phyloP scores from a whole-genome alignment of 345 rosid genomes.

The Pugionium cornutum region DNA sequence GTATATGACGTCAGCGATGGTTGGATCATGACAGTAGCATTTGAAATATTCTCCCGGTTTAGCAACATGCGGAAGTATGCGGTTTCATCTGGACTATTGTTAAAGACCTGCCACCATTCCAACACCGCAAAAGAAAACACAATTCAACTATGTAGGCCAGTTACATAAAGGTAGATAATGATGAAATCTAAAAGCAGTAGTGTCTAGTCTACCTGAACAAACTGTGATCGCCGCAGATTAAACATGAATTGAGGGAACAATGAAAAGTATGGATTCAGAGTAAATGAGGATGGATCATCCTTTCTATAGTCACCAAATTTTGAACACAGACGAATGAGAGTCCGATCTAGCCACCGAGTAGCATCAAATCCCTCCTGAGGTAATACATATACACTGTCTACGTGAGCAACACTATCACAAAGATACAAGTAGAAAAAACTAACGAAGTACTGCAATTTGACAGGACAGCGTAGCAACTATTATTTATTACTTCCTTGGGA shows the following conservation, averaged over 20 bases:
- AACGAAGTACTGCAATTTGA: background rate
- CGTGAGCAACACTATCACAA: slow-evolving; percentile 18
- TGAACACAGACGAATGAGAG: slow-evolving; percentile 88
- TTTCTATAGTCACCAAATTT: slow-evolving; percentile 94
- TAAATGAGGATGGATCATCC: slow-evolving; percentile 96
- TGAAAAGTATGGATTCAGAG: slow-evolving; percentile 85
- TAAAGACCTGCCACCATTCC: slow-evolving; percentile 68
- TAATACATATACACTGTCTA: slow-evolving; percentile 19
- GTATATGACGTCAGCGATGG: slow-evolving; percentile 88
- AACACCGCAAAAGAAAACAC: slow-evolving; percentile 23
- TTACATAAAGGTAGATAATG: slow-evolving; percentile 2
- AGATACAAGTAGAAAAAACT: slow-evolving; percentile 4
- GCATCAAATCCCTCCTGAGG: slow-evolving; percentile 98
- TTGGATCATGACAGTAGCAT: slow-evolving; percentile 98
- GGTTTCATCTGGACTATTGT: slow-evolving; percentile 98
- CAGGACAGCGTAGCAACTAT: slow-evolving; percentile 1
- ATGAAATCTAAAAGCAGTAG: slow-evolving; percentile 16
- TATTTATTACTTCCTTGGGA: slow-evolving; percentile 6
- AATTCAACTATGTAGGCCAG: background rate
- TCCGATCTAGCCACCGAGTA: slow-evolving; percentile 97
- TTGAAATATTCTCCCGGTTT: slow-evolving; percentile 85
- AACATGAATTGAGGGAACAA: slow-evolving; percentile 99
- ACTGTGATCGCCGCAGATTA: slow-evolving; percentile 93
- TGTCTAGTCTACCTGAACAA: slow-evolving; percentile 98
- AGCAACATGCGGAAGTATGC: slow-evolving; percentile 95